A percentile compares a stretch with the other conserved stretches of the same genome.
phyloP scores from a whole-genome alignment of 148 eudicot genomes.

The Mesembryanthemum crystallinum region DNA sequence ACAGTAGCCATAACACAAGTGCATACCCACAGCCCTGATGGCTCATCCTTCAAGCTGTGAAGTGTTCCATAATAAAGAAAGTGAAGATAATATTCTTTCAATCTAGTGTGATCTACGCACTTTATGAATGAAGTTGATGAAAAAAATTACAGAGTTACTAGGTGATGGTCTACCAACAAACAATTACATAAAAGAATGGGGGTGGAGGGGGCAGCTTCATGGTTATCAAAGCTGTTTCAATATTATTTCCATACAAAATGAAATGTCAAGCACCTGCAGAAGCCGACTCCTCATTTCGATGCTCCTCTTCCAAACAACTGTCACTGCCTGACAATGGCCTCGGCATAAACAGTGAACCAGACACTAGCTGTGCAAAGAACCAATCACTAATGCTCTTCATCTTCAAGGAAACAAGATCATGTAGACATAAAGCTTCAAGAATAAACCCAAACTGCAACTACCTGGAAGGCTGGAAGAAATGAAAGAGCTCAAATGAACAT shows the following conservation, averaged over 20 bases:
- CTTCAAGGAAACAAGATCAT: constrained; percentile 19
- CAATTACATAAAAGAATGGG: neutral
- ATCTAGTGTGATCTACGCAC: neutral
- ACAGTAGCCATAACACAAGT: neutral
- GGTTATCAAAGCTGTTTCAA: neutral
- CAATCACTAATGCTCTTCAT: constrained; percentile 97
- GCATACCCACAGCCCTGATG: neutral
- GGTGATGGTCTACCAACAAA: neutral
- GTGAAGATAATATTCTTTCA: neutral
- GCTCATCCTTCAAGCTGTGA: neutral
- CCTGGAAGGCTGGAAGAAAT: neutral
- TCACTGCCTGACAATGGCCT: constrained; percentile 60
- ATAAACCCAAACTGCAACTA: neutral
- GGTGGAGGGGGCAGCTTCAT: too few relatives aligned
- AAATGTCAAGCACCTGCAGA: constrained; percentile 47
- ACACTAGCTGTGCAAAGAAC: constrained; percentile 78
- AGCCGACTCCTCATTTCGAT: constrained; percentile 37
- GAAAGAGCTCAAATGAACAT: neutral
- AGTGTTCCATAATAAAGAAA: neutral
- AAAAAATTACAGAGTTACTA: neutral
- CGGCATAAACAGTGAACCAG: constrained; percentile 60
- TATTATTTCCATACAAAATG: neutral
- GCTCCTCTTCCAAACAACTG: constrained; percentile 41
- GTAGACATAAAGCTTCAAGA: neutral
- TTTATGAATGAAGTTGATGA: neutral